Conservation (phyloP, 1,284 basidiomycete species). For the Sutorius eximius region DNA sequence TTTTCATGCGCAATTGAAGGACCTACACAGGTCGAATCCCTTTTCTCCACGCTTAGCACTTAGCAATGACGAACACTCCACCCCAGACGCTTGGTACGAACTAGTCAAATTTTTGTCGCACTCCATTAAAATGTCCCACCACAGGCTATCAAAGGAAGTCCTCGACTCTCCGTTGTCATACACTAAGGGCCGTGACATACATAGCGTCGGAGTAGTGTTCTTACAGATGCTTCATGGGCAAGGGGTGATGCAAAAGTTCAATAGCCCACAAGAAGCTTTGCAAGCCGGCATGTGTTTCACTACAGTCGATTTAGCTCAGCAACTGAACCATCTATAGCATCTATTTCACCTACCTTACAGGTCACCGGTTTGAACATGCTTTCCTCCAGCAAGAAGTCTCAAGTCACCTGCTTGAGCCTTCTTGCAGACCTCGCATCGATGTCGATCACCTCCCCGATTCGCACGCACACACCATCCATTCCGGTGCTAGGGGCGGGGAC, state of each 20-base stretch:
- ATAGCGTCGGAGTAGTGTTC: slow-evolving; percentile 69
- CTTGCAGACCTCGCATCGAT: slow-evolving; percentile 40
- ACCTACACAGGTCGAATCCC: slow-evolving; percentile 72
- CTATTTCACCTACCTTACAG: slow-evolving; percentile 50
- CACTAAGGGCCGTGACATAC: slow-evolving; percentile 70
- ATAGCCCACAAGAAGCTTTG: slow-evolving; percentile 46
- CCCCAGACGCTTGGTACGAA: slow-evolving; percentile 61
- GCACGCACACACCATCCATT: slow-evolving; percentile 25
- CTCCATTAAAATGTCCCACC: background rate
- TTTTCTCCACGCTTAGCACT: slow-evolving; percentile 48
- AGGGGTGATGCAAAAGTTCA: slow-evolving; percentile 53
- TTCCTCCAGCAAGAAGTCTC: slow-evolving; percentile 52
- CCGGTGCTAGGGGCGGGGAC: slow-evolving; percentile 32
- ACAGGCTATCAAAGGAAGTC: slow-evolving; percentile 66
- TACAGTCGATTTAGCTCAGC: background rate
- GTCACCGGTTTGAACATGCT: slow-evolving; percentile 59
- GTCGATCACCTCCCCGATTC: slow-evolving; percentile 17
- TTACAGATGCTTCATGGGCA: slow-evolving; percentile 76
- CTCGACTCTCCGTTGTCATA: slow-evolving; percentile 70
- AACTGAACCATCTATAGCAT: slow-evolving; percentile 38
- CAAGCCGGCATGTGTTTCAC: slow-evolving; percentile 39
- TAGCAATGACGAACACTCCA: slow-evolving; percentile 41
- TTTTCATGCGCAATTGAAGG: slow-evolving; percentile 63
- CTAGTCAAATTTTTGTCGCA: background rate
- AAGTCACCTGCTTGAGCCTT: slow-evolving; percentile 49